phyloP scores from a whole-genome alignment of 257 asterid species.

The Nicotiana benthamiana region DNA sequence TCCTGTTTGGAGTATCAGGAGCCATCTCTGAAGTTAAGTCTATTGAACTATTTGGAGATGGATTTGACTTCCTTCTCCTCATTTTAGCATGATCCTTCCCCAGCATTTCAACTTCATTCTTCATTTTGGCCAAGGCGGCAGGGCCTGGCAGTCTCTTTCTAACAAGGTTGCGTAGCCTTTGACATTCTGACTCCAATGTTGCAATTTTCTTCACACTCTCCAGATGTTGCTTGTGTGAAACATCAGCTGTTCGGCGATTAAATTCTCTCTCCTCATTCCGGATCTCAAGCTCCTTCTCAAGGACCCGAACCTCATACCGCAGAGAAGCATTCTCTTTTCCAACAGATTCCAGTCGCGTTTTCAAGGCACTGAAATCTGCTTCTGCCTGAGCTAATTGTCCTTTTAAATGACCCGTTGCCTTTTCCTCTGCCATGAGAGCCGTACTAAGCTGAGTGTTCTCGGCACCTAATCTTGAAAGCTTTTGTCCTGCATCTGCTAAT shows the following conservation, averaged over 20 bases:
- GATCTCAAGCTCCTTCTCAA: conserved; percentile 75
- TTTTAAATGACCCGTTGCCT: conserved; percentile 41
- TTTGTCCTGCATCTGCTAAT: conserved; percentile 38
- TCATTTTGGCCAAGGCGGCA: conserved; percentile 61
- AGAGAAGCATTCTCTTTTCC: conserved; percentile 71
- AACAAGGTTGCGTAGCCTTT: conserved; percentile 60
- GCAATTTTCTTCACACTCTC: conserved; percentile 54
- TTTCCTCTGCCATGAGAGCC: conserved; percentile 52
- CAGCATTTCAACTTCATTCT: conserved; percentile 50
- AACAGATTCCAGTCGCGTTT: conserved; percentile 44
- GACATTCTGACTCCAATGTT: conserved; percentile 69
- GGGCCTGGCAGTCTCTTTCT: conserved; percentile 73
- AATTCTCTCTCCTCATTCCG: conserved; percentile 83
- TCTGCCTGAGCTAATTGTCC: conserved; percentile 34
- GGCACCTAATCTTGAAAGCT: conserved; percentile 34
- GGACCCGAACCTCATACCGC: conserved; percentile 58
- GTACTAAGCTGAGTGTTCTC: conserved; percentile 53
- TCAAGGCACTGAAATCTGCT: conserved; percentile 38
- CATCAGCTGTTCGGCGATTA: conserved; percentile 54
- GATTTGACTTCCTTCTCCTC: conserved; percentile 42
- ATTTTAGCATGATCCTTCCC: conserved; percentile 38
- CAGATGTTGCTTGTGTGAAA: conserved; percentile 46
- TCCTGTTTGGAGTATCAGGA: conserved; percentile 29
- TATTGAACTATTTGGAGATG: conserved; percentile 22
- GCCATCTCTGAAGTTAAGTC: conserved; percentile 28